These are phyloP conservation scores for Aspergillus bombycis DNA, from an alignment of 2,329 filamentous ascomycete genomes.

Conservation along the genomic window DNA sequence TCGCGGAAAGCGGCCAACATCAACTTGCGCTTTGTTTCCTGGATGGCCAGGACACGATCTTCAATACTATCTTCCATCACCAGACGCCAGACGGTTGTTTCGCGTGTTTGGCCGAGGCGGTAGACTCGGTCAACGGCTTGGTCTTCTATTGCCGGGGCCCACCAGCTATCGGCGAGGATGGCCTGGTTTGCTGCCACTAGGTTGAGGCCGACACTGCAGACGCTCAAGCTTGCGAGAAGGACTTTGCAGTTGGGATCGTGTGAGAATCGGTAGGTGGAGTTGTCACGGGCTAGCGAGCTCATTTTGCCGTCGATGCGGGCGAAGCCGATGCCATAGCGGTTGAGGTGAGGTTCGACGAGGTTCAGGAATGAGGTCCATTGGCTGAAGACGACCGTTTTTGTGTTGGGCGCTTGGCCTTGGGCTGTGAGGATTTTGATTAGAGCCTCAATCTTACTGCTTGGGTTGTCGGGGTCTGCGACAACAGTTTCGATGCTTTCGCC, in stretches of 20 bases:
- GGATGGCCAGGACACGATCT: slow-evolving; percentile 76
- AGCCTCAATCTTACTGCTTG: slow-evolving; percentile 81
- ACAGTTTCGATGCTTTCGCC: slow-evolving; percentile 52
- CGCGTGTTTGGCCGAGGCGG: slow-evolving; percentile 77
- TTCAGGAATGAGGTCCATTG: slow-evolving; percentile 81
- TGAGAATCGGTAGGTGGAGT: slow-evolving; percentile 69
- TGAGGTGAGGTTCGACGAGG: slow-evolving; percentile 70
- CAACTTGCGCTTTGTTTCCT: slow-evolving; percentile 75
- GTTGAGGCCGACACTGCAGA: slow-evolving; percentile 84
- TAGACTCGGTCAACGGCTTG: slow-evolving; percentile 90
- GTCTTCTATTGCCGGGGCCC: slow-evolving; percentile 90
- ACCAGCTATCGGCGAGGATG: slow-evolving; percentile 83
- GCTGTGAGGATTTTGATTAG: slow-evolving; percentile 75
- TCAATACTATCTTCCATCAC: slow-evolving; percentile 82
- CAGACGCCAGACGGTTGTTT: slow-evolving; percentile 75
- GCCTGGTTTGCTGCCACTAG: slow-evolving; percentile 85
- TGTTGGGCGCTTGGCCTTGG: slow-evolving; percentile 63
- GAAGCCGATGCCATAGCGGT: slow-evolving; percentile 62
- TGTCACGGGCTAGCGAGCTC: slow-evolving; percentile 70
- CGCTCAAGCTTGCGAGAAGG: slow-evolving; percentile 78
- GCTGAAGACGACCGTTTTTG: slow-evolving; percentile 81
- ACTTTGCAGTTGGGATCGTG: slow-evolving; percentile 69
- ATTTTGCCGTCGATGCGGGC: slow-evolving; percentile 81
- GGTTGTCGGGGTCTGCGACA: slow-evolving; percentile 64
- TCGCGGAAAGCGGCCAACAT: slow-evolving; percentile 81